Evolutionary conservation across 345 rosid species (phyloP).

Genomic region (Syzygium grande): DNA sequence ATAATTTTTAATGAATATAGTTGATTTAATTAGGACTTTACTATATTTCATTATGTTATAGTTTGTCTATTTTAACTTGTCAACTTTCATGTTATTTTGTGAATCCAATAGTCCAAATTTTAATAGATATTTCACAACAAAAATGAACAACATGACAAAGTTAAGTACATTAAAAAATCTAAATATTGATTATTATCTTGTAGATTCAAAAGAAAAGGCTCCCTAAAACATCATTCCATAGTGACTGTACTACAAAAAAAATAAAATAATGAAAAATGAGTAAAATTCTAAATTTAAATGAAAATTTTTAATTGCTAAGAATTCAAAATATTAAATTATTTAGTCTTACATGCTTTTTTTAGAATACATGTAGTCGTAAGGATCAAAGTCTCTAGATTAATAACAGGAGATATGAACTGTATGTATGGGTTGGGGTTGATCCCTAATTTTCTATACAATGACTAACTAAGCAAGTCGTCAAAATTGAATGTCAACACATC

Average conservation of each 20-base stretch:
- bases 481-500: neutral
- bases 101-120: neutral
- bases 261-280: neutral
- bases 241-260: neutral
- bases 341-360: neutral
- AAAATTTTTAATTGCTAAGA: neutral
- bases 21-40: neutral
- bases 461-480: neutral
- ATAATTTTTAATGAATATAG: neutral
- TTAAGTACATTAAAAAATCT: neutral
- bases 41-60: neutral
- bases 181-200: neutral
- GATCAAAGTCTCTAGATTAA: neutral
- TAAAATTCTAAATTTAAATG: neutral
- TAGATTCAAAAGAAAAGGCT: neutral
- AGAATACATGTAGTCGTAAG: neutral
- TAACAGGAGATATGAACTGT: neutral
- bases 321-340: neutral
- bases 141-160: neutral
- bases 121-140: neutral
- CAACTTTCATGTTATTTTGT: neutral
- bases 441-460: neutral
- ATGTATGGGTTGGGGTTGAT: neutral
- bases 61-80: neutral
- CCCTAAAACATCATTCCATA: neutral